Percentiles rank a stretch among this genome's conserved stretches.
Evolutionary conservation across 2,329 filamentous ascomycete species (phyloP).

Genomic region (Pseudocercospora cruenta): DNA sequence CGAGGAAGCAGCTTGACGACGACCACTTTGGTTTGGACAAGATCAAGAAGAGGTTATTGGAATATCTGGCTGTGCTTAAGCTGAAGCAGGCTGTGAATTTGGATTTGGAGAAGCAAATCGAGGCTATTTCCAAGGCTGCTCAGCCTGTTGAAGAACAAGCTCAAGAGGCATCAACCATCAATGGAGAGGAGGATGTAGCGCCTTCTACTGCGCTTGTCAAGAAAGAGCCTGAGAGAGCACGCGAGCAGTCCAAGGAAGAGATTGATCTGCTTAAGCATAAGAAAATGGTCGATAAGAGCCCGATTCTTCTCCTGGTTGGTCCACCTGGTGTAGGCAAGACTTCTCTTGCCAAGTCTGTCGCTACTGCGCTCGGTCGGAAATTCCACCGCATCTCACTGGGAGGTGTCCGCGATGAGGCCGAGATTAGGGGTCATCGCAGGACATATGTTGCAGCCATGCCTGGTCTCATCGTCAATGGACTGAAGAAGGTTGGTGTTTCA

Average conservation of each 20-base stretch:
- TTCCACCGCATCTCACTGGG: constrained; percentile 97
- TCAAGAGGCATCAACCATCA: constrained; percentile 48
- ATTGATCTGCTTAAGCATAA: constrained; percentile 77
- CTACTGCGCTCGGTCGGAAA: constrained; percentile 86
- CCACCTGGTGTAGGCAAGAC: constrained; percentile 97
- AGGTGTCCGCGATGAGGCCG: constrained; percentile 92
- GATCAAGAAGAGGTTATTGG: constrained; percentile 93
- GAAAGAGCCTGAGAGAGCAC: constrained; percentile 38
- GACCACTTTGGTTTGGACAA: constrained; percentile 97
- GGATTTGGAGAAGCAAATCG: constrained; percentile 77
- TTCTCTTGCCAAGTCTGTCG: constrained; percentile 88
- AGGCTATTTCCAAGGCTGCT: constrained; percentile 52
- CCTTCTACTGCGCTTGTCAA: constrained; percentile 40
- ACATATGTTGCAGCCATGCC: constrained; percentile 99
- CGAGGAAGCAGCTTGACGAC: constrained; percentile 87
- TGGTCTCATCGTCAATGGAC: constrained; percentile 85
- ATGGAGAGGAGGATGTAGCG: constrained; percentile 60
- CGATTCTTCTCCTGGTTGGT: constrained; percentile 89
- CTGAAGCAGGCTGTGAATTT: constrained; percentile 90
- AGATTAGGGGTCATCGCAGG: constrained; percentile 90
- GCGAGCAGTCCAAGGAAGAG: constrained; percentile 58
- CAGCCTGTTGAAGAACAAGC: constrained; percentile 44
- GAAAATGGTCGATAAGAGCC: constrained; percentile 90
- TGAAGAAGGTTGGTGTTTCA: constrained; percentile 92
- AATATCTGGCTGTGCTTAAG: constrained; percentile 94